phyloP scores from a whole-genome alignment of 1,284 basidiomycete species.

The Stereum hirsutum region DNA sequence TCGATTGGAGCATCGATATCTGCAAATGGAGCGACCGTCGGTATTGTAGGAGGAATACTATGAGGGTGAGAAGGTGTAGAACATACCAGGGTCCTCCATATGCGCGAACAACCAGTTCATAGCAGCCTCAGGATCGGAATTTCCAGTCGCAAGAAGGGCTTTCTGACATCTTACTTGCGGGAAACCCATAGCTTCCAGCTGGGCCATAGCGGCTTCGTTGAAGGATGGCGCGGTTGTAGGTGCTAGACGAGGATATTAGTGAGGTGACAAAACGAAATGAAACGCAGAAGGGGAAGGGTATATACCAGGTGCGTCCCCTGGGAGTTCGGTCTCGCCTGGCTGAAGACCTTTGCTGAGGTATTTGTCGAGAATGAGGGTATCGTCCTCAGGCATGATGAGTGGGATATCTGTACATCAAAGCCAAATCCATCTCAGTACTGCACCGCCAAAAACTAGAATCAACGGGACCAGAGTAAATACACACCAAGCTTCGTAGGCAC shows the following conservation, averaged over 20 bases:
- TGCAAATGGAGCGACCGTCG: conserved; percentile 18
- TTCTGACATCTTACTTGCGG: conserved; percentile 77
- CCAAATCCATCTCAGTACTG: too few species aligned
- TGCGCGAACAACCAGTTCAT: conserved; percentile 96
- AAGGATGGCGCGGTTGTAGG: conserved; percentile 47
- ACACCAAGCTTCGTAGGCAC: conserved; percentile 91
- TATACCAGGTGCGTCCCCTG: conserved; percentile 40
- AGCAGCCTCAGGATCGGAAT: conserved; percentile 69
- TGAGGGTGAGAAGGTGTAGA: conserved; percentile 8
- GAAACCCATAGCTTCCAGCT: conserved; percentile 87
- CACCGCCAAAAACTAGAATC: too few species aligned
- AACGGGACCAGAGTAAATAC: conserved; percentile 4
- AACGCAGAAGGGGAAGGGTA: conserved; percentile 1
- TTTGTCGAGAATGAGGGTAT: conserved; percentile 55
- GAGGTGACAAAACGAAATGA: background rate
- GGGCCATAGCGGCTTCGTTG: conserved; percentile 63
- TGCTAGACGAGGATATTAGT: conserved; percentile 5
- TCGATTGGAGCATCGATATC: conserved; percentile 86
- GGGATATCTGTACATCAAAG: too few species aligned
- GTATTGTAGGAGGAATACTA: background rate
- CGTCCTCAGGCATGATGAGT: conserved; percentile 58
- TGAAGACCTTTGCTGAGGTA: conserved; percentile 74
- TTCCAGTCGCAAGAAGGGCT: conserved; percentile 85
- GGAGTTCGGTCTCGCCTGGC: conserved; percentile 65
- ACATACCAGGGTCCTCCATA: conserved; percentile 86